These are phyloP conservation scores for Vigna trinervia DNA, from an alignment of 306 rosid genomes.

Conservation along the genomic window DNA sequence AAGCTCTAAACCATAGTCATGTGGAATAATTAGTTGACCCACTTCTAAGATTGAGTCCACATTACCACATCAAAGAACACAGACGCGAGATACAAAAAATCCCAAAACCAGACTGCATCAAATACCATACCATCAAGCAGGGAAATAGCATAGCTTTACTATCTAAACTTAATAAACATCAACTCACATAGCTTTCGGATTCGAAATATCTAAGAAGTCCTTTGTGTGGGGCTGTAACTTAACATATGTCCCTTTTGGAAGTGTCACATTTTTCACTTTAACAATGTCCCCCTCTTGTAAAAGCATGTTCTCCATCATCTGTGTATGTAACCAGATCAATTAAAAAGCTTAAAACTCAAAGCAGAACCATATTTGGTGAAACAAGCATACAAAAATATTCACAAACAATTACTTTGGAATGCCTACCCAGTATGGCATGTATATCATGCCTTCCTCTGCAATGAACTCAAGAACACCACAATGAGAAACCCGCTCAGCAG, in stretches of 20 bases:
- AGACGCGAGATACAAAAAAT: background rate
- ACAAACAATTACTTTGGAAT: conserved; percentile 31
- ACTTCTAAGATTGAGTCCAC: background rate
- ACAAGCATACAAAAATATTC: conserved; percentile 41
- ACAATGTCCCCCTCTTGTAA: conserved; percentile 93
- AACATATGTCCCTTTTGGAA: conserved; percentile 96
- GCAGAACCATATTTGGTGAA: conserved; percentile 27
- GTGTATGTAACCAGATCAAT: conserved; percentile 29
- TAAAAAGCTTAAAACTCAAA: conserved; percentile 25
- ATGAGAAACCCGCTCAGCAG: conserved; percentile 81
- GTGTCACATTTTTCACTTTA: conserved; percentile 86
- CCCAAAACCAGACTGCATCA: background rate
- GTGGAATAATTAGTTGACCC: conserved; percentile 29
- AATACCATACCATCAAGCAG: background rate
- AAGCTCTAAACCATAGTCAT: conserved; percentile 11
- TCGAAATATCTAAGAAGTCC: conserved; percentile 95
- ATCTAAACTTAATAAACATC: conserved; percentile 38
- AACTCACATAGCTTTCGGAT: conserved; percentile 98
- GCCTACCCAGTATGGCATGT: conserved; percentile 99
- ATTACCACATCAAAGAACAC: background rate
- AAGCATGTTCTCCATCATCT: conserved; percentile 99
- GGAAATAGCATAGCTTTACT: conserved; percentile 11
- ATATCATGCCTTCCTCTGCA: conserved; percentile 99
- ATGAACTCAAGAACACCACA: conserved; percentile 98
- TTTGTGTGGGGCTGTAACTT: conserved; percentile 97